Base-by-base conservation (phyloP, 345 rosid genomes). In the Gossypium rotundifolium region DNA sequence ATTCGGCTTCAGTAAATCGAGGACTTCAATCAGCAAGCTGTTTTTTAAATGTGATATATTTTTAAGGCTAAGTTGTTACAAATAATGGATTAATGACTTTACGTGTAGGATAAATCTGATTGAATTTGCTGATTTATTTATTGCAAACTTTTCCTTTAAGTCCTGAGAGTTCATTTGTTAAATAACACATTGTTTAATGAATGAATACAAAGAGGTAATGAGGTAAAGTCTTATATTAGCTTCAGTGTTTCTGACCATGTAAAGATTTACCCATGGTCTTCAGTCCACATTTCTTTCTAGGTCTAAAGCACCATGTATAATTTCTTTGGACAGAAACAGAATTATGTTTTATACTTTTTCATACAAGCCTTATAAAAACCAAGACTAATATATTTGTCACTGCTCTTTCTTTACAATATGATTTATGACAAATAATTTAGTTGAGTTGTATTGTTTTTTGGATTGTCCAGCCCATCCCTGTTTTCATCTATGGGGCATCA, bases 401-500 rank as follows among this genome's bases (percentile, higher is more conserved):
- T 64, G 42, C 12, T 51, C 18, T 44, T 18, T 72, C 61, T 53
- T 2, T 27, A 52, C 48, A 58, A 58, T 22, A n/a, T 71, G 13
- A 45, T 46, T 63, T 27, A 11, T 67, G 16, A 33, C 7, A 5
- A 25, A 17, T 65, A 20, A 8, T 68, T 48, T 40, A 20, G 48
- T 17, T 7, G 38, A 33, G 48, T 53, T 70, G 17, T 60, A 27
- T 11, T 74, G 66, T 61, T 48, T 73, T 57, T 78, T 58, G 8
- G 20, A 59, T 46, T 68, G 16, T 76, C 79, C 81, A 81, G 87
- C 14, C 23, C 40, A 71, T 69, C 48, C 73, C 57, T 18, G 74
- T 42, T 80, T 74, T 81, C 70, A 60, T 58, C 64, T 52, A 69
- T 78, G 78, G 25, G 76, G 69, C 76, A 8, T 68, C 49, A 25